A percentile compares a stretch with the other conserved stretches of the same genome.
Evolutionary conservation across 108 stramenopile genomes (phyloP).

Genomic region (Cyclotella distinguenda): DNA sequence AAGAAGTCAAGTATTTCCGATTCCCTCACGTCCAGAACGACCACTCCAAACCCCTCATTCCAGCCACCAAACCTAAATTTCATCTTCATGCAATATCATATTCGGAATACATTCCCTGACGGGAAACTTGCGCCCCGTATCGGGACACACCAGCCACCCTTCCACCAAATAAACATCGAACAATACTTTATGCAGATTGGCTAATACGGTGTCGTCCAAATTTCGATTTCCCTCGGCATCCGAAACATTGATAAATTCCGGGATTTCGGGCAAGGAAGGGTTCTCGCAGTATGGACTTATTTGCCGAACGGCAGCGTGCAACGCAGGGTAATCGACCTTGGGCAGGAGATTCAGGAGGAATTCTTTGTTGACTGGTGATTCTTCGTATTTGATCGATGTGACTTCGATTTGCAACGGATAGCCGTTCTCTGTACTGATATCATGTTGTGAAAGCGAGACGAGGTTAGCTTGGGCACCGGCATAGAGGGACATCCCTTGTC

Average conservation of each 20-base stretch:
- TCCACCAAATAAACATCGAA: constrained; percentile 91
- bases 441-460: constrained; percentile 1
- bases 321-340: constrained; percentile 69
- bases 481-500: neutral
- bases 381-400: constrained; percentile 50
- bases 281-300: constrained; percentile 43
- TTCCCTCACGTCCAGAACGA: too few relatives aligned
- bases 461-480: too few relatives aligned
- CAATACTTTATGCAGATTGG: constrained; percentile 65
- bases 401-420: constrained; percentile 79
- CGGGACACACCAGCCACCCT: constrained; percentile 87
- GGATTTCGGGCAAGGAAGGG: constrained; percentile 50
- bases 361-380: constrained; percentile 67
- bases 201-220: constrained; percentile 39
- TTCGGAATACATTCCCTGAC: constrained; percentile 95
- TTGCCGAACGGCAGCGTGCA: constrained; percentile 54
- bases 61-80: constrained; percentile 54
- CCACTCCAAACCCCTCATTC: too few relatives aligned
- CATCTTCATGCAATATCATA: constrained; percentile 98
- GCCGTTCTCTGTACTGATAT: constrained; percentile 69
- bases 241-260: constrained; percentile 27
- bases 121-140: constrained; percentile 88
- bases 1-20: too few relatives aligned
- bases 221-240: constrained; percentile 37
- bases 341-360: constrained; percentile 62